A percentile compares a stretch with the other conserved stretches of the same genome.
Conservation (phyloP, 169 alveolate genomes). For the Theileria equi region DNA sequence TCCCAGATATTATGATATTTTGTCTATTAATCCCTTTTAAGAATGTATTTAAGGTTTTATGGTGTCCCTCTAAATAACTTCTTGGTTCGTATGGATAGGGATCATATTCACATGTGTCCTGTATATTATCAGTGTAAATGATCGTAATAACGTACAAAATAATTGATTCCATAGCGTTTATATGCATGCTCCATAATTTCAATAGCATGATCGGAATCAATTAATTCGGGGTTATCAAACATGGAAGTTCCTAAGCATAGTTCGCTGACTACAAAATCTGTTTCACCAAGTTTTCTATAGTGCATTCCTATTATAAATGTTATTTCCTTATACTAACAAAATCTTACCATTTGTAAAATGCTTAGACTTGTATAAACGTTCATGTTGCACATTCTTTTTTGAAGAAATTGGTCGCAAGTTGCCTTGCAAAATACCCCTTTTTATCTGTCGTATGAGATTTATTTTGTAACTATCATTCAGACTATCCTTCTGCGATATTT, state of each 20-base stretch:
- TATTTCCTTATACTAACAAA: background rate
- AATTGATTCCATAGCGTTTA: conserved; percentile 77
- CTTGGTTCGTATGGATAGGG: conserved; percentile 79
- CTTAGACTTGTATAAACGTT: conserved; percentile 16
- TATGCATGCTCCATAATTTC: conserved; percentile 73
- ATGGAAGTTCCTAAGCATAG: conserved; percentile 76
- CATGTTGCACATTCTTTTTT: conserved; percentile 27
- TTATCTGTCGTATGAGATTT: background rate
- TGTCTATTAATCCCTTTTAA: conserved; percentile 56
- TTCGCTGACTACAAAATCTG: conserved; percentile 74
- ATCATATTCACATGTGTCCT: conserved; percentile 81
- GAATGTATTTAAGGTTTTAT: conserved; percentile 62
- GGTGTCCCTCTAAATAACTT: conserved; percentile 73
- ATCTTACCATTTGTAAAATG: conserved; percentile 26
- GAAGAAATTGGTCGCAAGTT: background rate
- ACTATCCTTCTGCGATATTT: background rate
- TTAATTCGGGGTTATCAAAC: conserved; percentile 74
- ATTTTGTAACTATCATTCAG: background rate
- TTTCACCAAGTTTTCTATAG: conserved; percentile 68
- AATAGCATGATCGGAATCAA: conserved; percentile 72
- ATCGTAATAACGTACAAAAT: conserved; percentile 42
- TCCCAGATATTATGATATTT: conserved; percentile 56
- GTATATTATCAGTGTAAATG: background rate
- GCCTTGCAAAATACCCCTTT: background rate
- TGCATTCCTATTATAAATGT: conserved; percentile 56